A percentile compares a stretch with the other conserved stretches of the same genome.
Conservation (phyloP, 306 rosid genomes). For the Quercus cerris region DNA sequence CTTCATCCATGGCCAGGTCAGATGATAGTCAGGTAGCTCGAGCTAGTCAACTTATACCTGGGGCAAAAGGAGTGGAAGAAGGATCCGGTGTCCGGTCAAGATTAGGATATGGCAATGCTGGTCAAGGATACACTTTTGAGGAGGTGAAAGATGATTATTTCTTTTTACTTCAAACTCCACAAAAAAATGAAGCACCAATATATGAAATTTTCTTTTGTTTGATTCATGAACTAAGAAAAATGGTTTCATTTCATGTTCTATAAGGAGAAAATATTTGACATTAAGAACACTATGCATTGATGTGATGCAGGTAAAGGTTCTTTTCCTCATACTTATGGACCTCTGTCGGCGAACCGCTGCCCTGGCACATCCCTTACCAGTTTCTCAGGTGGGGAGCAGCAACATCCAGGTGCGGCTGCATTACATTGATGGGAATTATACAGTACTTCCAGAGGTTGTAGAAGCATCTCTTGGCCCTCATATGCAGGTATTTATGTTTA, state of each 20-base stretch:
- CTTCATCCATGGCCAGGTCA: constrained; percentile 50
- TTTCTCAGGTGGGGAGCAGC: constrained; percentile 86
- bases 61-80: constrained; percentile 78
- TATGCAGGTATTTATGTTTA: constrained; percentile 66
- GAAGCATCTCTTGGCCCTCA: constrained; percentile 95
- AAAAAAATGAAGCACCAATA: not conserved
- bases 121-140: constrained; percentile 97
- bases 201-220: not conserved
- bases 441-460: constrained; percentile 89
- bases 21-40: constrained; percentile 77
- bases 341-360: constrained; percentile 80
- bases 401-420: constrained; percentile 91
- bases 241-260: constrained; percentile 1
- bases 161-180: not conserved
- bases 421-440: constrained; percentile 90
- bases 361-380: constrained; percentile 77
- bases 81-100: constrained; percentile 71
- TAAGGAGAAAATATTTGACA: constrained; percentile 3
- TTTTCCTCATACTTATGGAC: constrained; percentile 83
- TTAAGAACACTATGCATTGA: constrained; percentile 18
- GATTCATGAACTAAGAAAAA: not conserved
- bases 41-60: constrained; percentile 57
- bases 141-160: constrained; percentile 53
- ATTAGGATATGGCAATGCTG: constrained; percentile 93
- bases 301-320: constrained; percentile 72